phyloP scores from a whole-genome alignment of 768 basidiomycete genomes.

The Macrolepiota fuliginosa region DNA sequence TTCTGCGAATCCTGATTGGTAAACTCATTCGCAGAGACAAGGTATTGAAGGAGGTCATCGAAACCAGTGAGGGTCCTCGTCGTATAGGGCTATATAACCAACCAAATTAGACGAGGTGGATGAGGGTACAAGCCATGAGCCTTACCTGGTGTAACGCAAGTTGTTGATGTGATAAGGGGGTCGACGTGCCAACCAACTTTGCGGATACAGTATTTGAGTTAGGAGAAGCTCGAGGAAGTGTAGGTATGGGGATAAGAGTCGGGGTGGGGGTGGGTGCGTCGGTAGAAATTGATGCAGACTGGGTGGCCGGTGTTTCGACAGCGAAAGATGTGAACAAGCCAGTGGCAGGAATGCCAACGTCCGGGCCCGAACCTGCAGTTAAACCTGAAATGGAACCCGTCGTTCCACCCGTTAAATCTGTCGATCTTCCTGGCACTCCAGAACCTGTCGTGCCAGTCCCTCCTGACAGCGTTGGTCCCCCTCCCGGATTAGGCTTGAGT shows the following conservation, averaged over 20 bases:
- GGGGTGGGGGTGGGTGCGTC: background rate
- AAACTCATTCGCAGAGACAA: background rate
- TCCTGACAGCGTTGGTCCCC: too few species aligned
- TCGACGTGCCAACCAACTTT: background rate
- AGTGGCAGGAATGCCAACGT: too few species aligned
- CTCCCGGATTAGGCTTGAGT: background rate
- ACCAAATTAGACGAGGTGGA: background rate
- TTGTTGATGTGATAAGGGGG: background rate
- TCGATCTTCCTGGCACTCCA: too few species aligned
- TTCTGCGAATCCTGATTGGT: background rate
- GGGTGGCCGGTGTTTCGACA: background rate
- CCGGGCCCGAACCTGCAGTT: too few species aligned
- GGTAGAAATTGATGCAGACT: background rate
- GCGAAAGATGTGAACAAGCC: background rate
- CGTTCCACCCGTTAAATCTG: too few species aligned
- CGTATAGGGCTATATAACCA: background rate
- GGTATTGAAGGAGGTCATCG: background rate
- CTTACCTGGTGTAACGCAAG: background rate
- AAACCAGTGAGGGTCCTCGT: background rate
- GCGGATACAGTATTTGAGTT: background rate
- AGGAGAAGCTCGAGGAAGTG: background rate
- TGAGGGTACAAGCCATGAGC: background rate
- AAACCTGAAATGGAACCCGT: background rate
- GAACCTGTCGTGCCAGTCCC: background rate
- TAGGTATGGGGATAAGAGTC: background rate